Evolutionary conservation across 1,284 basidiomycete species (phyloP).

Genomic region (Malassezia brasiliensis): DNA sequence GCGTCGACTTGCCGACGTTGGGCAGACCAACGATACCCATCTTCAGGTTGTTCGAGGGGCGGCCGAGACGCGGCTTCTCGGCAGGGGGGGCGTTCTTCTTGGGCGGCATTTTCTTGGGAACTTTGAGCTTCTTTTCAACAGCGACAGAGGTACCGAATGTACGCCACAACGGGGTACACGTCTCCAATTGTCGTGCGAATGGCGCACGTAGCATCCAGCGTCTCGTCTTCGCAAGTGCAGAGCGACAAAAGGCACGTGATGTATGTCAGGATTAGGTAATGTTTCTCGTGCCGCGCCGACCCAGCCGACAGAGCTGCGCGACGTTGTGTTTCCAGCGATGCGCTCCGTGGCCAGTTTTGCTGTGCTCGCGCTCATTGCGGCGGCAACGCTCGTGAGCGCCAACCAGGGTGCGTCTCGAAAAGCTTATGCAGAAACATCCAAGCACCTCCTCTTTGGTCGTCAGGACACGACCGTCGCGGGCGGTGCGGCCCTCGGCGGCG

Average conservation of each 20-base stretch:
- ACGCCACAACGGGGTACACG: not conserved
- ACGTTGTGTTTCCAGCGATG: not conserved
- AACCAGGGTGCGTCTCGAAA: not conserved
- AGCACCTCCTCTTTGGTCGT: conserved; percentile 5
- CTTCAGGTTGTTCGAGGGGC: conserved; percentile 47
- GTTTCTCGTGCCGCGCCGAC: not conserved
- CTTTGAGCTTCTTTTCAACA: conserved; percentile 20
- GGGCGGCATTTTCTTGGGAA: conserved; percentile 36
- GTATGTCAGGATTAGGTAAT: not conserved
- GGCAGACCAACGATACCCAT: conserved; percentile 48
- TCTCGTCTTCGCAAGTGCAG: conserved; percentile 1
- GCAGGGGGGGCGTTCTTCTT: conserved; percentile 30
- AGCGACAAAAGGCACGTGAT: not conserved
- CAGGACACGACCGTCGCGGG: conserved; percentile 14
- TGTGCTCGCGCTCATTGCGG: not conserved
- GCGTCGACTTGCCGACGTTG: conserved; percentile 46
- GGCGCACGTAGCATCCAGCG: conserved; percentile 15
- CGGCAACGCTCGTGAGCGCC: not conserved
- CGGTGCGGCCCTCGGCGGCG: conserved; percentile 27
- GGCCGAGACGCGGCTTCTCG: conserved; percentile 41
- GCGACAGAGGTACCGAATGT: conserved; percentile 13
- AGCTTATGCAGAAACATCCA: not conserved
- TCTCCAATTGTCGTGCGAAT: conserved; percentile 10
- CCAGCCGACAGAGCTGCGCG: not conserved
- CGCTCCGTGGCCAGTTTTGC: not conserved